Base-by-base conservation (phyloP, 805 yeast species). In the Ogataea paraovalis region DNA sequence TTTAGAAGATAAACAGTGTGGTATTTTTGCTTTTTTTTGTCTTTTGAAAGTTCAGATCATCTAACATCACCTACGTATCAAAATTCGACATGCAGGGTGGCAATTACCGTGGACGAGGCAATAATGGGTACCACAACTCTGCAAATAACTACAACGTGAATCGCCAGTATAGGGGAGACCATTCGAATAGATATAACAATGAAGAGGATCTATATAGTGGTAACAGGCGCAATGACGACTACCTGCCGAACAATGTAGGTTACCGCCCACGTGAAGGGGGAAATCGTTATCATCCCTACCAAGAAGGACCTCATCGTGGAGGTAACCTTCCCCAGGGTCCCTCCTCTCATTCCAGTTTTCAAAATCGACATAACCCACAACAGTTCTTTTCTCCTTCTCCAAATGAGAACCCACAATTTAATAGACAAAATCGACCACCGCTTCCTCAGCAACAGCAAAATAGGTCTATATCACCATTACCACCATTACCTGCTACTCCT, bases 211-310 rank as follows among this genome's bases (percentile, higher is more conserved):
- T 10, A 25, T 25, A 30, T 30, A n/a, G n/a, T n/a, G n/a, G n/a
- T n/a, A n/a, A n/a, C n/a, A n/a, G n/a, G n/a, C 16, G 6, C n/a
- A 12, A 30, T 14, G 12, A 14, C 34, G 20, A 20, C n/a, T 2
- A 37, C 13, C 39, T 23, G 13, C 13, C 8, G 75, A 68, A 50
- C 69, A 67, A 45, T 67, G 66, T 48, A 59, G 16, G 34, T 12
- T 34, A n/a, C 16, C 21, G 16, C 12, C 38, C 14, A n/a, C 38
- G 38, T 34, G 38, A 34, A 16, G 38, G 19, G 12, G 19, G 21
- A 6, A 12, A 34, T 16, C 38, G 38, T 34, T 34, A 34, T 20
- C 20, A 34, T 18, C 38, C 38, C 3, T 34, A 34, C 12, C 38
- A n/a, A 16, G 21, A 34, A 5, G 21, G 19, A 18, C 16, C 38